These are phyloP conservation scores for Claviceps cyperi DNA, from an alignment of 2,329 filamentous ascomycete species.

Conservation along the genomic window DNA sequence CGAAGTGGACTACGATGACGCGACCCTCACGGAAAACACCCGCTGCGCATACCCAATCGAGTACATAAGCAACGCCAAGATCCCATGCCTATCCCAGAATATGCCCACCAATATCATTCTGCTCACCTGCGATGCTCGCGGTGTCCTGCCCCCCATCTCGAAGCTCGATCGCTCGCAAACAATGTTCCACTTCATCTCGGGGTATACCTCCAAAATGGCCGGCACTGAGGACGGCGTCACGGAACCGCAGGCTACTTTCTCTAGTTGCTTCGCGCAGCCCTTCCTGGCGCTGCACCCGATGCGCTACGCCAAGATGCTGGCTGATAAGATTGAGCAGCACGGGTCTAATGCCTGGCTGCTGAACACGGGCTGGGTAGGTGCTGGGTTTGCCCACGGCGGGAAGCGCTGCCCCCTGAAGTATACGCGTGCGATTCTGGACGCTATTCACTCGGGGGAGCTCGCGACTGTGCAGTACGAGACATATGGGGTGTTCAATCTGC, in stretches of 20 bases:
- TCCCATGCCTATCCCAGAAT: slow-evolving; percentile 74
- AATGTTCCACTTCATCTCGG: slow-evolving; percentile 99
- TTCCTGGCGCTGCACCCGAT: slow-evolving; percentile 98
- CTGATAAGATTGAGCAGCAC: slow-evolving; percentile 93
- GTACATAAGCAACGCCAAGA: slow-evolving; percentile 98
- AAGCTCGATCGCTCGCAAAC: slow-evolving; percentile 90
- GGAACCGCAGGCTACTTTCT: slow-evolving; percentile 97
- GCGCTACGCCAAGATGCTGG: slow-evolving; percentile 97
- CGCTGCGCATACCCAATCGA: slow-evolving; percentile 98
- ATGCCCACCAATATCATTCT: slow-evolving; percentile 97
- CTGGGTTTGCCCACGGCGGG: slow-evolving; percentile 77
- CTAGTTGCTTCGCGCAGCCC: slow-evolving; percentile 96
- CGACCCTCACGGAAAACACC: slow-evolving; percentile 94
- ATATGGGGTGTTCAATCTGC: slow-evolving; percentile 93
- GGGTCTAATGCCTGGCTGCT: slow-evolving; percentile 95
- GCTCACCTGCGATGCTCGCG: slow-evolving; percentile 92
- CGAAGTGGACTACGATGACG: slow-evolving; percentile 88
- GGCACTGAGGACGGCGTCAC: slow-evolving; percentile 95
- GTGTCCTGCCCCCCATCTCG: slow-evolving; percentile 93
- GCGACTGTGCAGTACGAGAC: slow-evolving; percentile 86
- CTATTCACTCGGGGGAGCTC: slow-evolving; percentile 94
- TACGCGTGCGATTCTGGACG: slow-evolving; percentile 93
- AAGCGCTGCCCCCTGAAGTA: slow-evolving; percentile 98
- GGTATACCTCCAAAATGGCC: slow-evolving; percentile 99
- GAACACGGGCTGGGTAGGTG: slow-evolving; percentile 96